phyloP scores from a whole-genome alignment of 371 early-diverging fungal species.

The Homolaphlyctis polyrhiza region DNA sequence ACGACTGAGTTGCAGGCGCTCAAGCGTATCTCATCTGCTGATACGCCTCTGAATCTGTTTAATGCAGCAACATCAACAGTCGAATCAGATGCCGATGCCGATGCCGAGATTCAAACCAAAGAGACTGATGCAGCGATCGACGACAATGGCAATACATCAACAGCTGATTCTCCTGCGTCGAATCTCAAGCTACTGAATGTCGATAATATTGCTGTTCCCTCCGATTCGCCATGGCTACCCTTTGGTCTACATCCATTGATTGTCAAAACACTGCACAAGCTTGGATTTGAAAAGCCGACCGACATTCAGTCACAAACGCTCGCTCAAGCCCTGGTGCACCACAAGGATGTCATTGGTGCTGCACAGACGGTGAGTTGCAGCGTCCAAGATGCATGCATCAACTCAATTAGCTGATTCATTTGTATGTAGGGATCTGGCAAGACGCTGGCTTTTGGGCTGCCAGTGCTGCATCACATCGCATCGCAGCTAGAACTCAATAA shows the following conservation, averaged over 20 bases:
- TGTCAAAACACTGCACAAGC: slow-evolving; percentile 61
- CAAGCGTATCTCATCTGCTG: background rate
- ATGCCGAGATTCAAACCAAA: background rate
- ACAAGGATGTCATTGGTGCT: slow-evolving; percentile 93
- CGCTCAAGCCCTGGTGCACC: slow-evolving; percentile 59
- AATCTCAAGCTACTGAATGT: too few relatives aligned
- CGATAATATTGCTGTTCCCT: background rate
- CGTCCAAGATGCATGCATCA: background rate
- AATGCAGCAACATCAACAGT: background rate
- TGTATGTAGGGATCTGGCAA: slow-evolving; percentile 66
- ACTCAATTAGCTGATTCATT: background rate
- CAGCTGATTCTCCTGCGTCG: too few relatives aligned
- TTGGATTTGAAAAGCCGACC: slow-evolving; percentile 79
- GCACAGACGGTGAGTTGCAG: slow-evolving; percentile 78
- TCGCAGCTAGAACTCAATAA: slow-evolving; percentile 6
- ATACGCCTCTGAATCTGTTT: background rate
- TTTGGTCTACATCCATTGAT: slow-evolving; percentile 24
- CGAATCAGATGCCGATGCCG: background rate
- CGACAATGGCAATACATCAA: background rate
- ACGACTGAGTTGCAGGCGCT: too few relatives aligned
- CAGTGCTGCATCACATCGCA: slow-evolving; percentile 42
- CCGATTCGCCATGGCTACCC: background rate
- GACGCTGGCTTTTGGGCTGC: slow-evolving; percentile 60
- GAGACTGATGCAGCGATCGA: background rate
- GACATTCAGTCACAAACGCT: slow-evolving; percentile 90